These are phyloP conservation scores for Stagonosporopsis cucurbitacearum DNA, from an alignment of 2,329 filamentous ascomycete species.

Conservation along the genomic window DNA sequence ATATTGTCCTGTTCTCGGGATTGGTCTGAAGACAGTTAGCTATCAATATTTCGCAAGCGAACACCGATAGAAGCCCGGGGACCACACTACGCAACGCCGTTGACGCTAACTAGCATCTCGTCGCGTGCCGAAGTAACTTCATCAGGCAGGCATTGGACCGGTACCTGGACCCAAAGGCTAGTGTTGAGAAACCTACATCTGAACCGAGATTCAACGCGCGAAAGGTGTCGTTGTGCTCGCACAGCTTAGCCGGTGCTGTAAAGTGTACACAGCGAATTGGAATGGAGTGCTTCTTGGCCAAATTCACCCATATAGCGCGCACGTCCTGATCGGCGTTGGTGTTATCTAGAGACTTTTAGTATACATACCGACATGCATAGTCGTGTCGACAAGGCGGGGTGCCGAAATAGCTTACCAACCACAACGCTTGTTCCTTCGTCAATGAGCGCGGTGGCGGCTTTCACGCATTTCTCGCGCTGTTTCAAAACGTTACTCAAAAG, in stretches of 20 bases:
- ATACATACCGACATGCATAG: slow-evolving; percentile 13
- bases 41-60: slow-evolving; percentile 15
- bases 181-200: slow-evolving; percentile 42
- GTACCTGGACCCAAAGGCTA: slow-evolving; percentile 14
- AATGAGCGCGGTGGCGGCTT: slow-evolving; percentile 72
- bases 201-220: slow-evolving; percentile 65
- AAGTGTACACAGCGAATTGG: slow-evolving; percentile 88
- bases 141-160: slow-evolving; percentile 11
- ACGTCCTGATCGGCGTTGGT: slow-evolving; percentile 88
- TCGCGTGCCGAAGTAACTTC: slow-evolving; percentile 14
- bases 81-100: slow-evolving; percentile 15
- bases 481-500: slow-evolving; percentile 44
- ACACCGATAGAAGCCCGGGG: slow-evolving; percentile 9
- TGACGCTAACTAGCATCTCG: slow-evolving; percentile 1
- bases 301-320: slow-evolving; percentile 75
- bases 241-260: slow-evolving; percentile 71
- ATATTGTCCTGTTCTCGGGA: slow-evolving; percentile 74
- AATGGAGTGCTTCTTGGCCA: slow-evolving; percentile 73
- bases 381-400: slow-evolving; percentile 24
- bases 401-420: slow-evolving; percentile 67
- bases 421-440: slow-evolving; percentile 71
- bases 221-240: slow-evolving; percentile 87
- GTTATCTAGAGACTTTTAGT: slow-evolving; percentile 69
- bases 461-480: slow-evolving; percentile 70
- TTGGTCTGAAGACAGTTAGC: slow-evolving; percentile 65